Percentiles rank a stretch among this genome's conserved stretches.
These are phyloP conservation scores for Yamadazyma spencermartinsiae DNA, from an alignment of 1,139 yeast species.

Conservation along the genomic window DNA sequence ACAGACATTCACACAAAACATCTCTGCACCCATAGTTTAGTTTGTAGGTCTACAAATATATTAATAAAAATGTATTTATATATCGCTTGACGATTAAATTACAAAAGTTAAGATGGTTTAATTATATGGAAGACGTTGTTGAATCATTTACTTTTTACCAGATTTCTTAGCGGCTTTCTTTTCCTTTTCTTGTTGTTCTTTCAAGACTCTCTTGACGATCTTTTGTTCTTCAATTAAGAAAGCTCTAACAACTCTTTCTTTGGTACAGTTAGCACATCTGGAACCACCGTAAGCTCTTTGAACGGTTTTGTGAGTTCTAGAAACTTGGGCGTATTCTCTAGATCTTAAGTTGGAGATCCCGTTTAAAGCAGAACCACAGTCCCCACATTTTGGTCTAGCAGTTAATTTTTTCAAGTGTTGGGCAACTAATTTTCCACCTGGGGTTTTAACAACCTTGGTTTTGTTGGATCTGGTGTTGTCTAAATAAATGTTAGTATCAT, in stretches of 20 bases:
- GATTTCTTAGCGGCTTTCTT: constrained; percentile 56
- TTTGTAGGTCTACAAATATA: constrained; percentile 10
- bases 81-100: constrained; percentile 13
- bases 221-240: constrained; percentile 99
- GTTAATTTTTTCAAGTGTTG: constrained; percentile 96
- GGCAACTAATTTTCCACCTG: constrained; percentile 98
- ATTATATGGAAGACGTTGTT: constrained; percentile 6
- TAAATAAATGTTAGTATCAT: constrained; percentile 44
- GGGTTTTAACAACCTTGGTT: constrained; percentile 99
- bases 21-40: too few species aligned
- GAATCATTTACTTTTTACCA: constrained; percentile 34
- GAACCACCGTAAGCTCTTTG: constrained; percentile 99
- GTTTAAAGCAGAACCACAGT: constrained; percentile 88
- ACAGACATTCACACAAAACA: too few species aligned
- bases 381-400: constrained; percentile 98
- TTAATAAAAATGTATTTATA: constrained; percentile 6
- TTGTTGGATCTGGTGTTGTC: constrained; percentile 99
- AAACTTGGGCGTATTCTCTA: constrained; percentile 92
- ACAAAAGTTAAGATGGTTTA: constrained; percentile 1
- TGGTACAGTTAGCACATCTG: constrained; percentile 97
- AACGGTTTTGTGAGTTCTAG: constrained; percentile 96
- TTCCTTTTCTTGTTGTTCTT: constrained; percentile 90
- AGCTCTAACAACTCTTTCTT: constrained; percentile 98
- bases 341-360: constrained; percentile 97
- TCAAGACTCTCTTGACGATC: constrained; percentile 97